These are phyloP conservation scores for Knufia petricola DNA, from an alignment of 2,329 filamentous ascomycete species.

Conservation along the genomic window DNA sequence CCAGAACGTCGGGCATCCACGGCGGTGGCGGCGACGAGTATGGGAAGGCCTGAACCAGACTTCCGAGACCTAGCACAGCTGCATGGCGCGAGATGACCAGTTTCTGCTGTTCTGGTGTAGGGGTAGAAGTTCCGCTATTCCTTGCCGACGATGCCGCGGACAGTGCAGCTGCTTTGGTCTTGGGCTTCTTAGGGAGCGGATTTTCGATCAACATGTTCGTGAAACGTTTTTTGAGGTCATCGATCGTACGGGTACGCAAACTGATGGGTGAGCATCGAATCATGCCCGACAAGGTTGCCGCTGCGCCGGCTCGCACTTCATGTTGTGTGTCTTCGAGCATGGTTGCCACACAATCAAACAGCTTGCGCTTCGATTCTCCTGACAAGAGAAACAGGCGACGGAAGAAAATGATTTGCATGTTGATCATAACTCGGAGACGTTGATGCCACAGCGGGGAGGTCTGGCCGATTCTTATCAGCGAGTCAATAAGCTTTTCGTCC, in stretches of 20 bases:
- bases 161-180: constrained; percentile 27
- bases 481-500: constrained; percentile 72
- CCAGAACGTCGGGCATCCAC: constrained; percentile 91
- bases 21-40: constrained; percentile 83
- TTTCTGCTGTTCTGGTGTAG: constrained; percentile 51
- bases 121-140: constrained; percentile 38
- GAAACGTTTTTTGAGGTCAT: constrained; percentile 67
- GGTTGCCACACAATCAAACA: constrained; percentile 87
- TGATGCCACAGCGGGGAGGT: constrained; percentile 88
- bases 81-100: constrained; percentile 77
- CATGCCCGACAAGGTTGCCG: constrained; percentile 90
- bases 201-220: constrained; percentile 68
- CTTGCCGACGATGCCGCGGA: constrained; percentile 30
- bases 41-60: constrained; percentile 88
- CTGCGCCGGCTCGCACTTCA: constrained; percentile 88
- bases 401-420: constrained; percentile 99
- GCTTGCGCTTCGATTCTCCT: constrained; percentile 60
- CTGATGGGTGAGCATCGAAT: constrained; percentile 82
- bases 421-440: constrained; percentile 84
- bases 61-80: constrained; percentile 81
- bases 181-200: constrained; percentile 66
- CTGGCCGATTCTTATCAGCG: constrained; percentile 78
- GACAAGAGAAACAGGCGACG: constrained; percentile 82
- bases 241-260: constrained; percentile 69
- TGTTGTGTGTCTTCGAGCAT: constrained; percentile 90